Evolutionary conservation across 805 yeast genomes (phyloP).

Genomic region (Kodamaea leandrae): DNA sequence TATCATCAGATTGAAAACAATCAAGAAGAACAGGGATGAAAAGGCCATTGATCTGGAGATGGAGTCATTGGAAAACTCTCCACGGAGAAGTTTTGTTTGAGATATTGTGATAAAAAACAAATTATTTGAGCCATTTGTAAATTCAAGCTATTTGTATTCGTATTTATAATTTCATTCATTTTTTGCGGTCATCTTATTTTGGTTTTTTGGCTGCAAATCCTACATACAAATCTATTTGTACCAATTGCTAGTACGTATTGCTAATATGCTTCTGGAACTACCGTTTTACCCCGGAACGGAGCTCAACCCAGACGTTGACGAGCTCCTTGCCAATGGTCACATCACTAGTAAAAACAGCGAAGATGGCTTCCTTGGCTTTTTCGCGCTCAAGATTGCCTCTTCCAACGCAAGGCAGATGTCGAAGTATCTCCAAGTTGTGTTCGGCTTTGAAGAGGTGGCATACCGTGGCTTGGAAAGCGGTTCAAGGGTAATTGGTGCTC

Average conservation of each 20-base stretch:
- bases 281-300: background rate
- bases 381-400: slow-evolving; percentile 67
- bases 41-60: background rate
- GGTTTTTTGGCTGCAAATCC: too few species aligned
- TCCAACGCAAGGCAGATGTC: slow-evolving; percentile 72
- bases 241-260: too few species aligned
- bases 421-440: slow-evolving; percentile 46
- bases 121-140: too few species aligned
- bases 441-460: slow-evolving; percentile 67
- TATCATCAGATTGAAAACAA: slow-evolving; percentile 25
- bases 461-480: slow-evolving; percentile 69
- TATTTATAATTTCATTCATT: too few species aligned
- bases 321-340: background rate
- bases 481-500: slow-evolving; percentile 50
- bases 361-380: slow-evolving; percentile 49
- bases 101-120: too few species aligned
- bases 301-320: background rate
- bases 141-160: too few species aligned
- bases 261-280: background rate
- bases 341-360: slow-evolving; percentile 2
- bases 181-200: too few species aligned
- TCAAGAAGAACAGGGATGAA: slow-evolving; percentile 26
- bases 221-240: too few species aligned
- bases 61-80: background rate
- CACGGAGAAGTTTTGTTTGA: background rate